phyloP scores from a whole-genome alignment of 2,329 filamentous ascomycete genomes.

The Phoma herbarum region DNA sequence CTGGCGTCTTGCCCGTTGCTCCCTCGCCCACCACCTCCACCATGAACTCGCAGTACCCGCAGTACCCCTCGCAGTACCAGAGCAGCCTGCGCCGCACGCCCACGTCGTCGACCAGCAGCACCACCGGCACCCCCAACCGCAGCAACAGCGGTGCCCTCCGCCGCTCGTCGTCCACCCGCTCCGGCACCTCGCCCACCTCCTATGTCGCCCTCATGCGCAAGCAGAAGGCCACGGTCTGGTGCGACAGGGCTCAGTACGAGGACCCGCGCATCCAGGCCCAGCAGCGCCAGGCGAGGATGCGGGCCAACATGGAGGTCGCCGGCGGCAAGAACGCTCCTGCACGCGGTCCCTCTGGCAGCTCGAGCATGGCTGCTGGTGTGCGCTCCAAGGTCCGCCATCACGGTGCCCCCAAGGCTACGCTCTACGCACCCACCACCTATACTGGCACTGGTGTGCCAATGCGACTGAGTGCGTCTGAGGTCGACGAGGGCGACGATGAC shows the following conservation, averaged over 20 bases:
- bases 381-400: constrained; percentile 89
- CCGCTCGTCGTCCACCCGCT: constrained; percentile 83
- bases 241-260: constrained; percentile 90
- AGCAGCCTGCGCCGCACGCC: constrained; percentile 63
- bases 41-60: constrained; percentile 45
- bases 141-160: constrained; percentile 65
- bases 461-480: constrained; percentile 92
- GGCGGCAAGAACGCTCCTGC: constrained; percentile 61
- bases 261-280: constrained; percentile 84
- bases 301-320: constrained; percentile 83
- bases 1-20: constrained; percentile 44
- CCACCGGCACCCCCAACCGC: constrained; percentile 58
- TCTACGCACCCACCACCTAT: constrained; percentile 80
- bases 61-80: constrained; percentile 48
- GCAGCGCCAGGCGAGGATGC: constrained; percentile 85
- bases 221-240: constrained; percentile 99
- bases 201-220: constrained; percentile 97
- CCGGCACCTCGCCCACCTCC: constrained; percentile 69
- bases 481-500: constrained; percentile 86
- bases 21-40: constrained; percentile 35
- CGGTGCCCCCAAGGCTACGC: constrained; percentile 78
- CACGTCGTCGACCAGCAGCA: constrained; percentile 75
- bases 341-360: constrained; percentile 51
- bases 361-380: constrained; percentile 60
- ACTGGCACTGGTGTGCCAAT: constrained; percentile 85